Evolutionary conservation across 345 rosid genomes (phyloP), one percentile per base, ranked within the genome.

Genomic region (Brassica rapa): DNA sequence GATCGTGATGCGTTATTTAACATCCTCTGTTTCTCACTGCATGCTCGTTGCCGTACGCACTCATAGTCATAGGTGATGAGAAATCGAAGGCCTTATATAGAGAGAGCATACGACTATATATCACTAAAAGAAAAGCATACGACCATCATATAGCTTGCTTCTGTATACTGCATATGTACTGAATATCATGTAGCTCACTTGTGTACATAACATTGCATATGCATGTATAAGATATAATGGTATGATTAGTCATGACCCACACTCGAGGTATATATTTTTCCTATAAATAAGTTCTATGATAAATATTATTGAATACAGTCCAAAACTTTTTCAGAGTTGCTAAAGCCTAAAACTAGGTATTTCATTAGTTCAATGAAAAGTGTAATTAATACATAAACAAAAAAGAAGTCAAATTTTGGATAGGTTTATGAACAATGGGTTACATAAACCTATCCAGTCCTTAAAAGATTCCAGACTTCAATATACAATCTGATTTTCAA

Each of bases 1-100:
- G 68, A 73, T 68, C 29, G 78, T 55, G 70, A 73, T 2, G 77
- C 82, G 77, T 72, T 59, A 43, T 30, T 72, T 78, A 67, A 61
- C 78, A 73, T 79, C 82, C 74, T 25, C 74, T 79, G 77, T 73
- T 73, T 79, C 77, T 33, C 78, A 73, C 77, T 30, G 59, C 70
- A 79, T 79, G 57, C 70, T 68, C n/a, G 4, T 79, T 59, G 61
- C 57, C 59, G 46, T 79, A 79, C 77, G 53, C 53, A 59, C 74
- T 61, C 74, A 49, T 79, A 53, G n/a, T 61, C 74, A 49, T 73
- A 53, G n/a, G 61, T 69, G 23, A 53, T 55, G 62, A 69, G 2
- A 68, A 80, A 74, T 74, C 82, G 62, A 68, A 68, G 60, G 15
- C 39, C 5, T 64, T 56, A 46, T 43, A 43, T 11, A 72, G 24